These are phyloP conservation scores for Penicillium turbatum DNA, from an alignment of 495 filamentous ascomycete species.

Conservation along the genomic window DNA sequence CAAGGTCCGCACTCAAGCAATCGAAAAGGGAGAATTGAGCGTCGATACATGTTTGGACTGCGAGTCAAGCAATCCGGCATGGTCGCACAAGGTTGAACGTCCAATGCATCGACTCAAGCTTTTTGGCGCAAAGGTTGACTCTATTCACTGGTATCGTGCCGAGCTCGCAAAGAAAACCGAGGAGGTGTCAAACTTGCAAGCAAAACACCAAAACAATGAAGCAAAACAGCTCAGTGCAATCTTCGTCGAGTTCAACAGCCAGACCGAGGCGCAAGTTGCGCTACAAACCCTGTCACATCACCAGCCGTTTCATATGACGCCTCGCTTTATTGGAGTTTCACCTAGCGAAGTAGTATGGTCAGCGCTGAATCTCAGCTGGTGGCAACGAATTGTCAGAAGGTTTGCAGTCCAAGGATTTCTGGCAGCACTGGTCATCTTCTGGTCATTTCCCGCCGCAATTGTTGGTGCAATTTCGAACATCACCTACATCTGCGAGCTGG, in stretches of 20 bases:
- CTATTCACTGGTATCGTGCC: conserved; percentile 77
- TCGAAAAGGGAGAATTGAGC: conserved; percentile 26
- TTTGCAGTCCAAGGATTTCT: conserved; percentile 65
- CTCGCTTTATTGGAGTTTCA: conserved; percentile 72
- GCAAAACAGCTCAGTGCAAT: conserved; percentile 58
- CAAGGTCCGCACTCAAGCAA: conserved; percentile 42
- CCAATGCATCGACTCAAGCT: conserved; percentile 52
- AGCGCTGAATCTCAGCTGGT: conserved; percentile 76
- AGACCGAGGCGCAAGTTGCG: conserved; percentile 76
- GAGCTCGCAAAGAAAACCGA: conserved; percentile 68
- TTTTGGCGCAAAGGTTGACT: conserved; percentile 70
- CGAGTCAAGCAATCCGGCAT: conserved; percentile 45
- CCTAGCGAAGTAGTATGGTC: conserved; percentile 80
- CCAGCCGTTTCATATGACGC: conserved; percentile 79
- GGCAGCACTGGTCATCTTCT: conserved; percentile 77
- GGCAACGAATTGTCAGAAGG: conserved; percentile 67
- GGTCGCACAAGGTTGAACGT: conserved; percentile 44
- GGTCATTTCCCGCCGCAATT: conserved; percentile 80
- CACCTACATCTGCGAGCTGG: conserved; percentile 53
- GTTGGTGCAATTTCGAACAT: conserved; percentile 82
- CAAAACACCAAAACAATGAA: conserved; percentile 43
- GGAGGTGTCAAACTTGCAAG: conserved; percentile 61
- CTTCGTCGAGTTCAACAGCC: conserved; percentile 80
- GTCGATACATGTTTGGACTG: conserved; percentile 31
- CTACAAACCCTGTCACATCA: conserved; percentile 78